Conservation (phyloP, 305 asterid genomes). For the Fraxinus xanthoxyloides region DNA sequence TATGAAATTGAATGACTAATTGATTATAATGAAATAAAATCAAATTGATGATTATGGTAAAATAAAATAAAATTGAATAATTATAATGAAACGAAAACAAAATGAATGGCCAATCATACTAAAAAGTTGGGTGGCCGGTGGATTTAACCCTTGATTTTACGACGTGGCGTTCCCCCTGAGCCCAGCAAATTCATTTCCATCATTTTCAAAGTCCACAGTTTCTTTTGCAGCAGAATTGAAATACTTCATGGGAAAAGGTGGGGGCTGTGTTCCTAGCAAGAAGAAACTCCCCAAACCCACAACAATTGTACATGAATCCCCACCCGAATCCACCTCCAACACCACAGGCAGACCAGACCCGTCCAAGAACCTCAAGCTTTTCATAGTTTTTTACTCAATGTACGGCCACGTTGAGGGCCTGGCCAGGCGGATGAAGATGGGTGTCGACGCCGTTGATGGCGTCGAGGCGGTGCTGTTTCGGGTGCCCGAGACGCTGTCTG, state of each 20-base stretch:
- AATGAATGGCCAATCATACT: too few relatives aligned
- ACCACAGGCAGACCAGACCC: conserved; percentile 17
- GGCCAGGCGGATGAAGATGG: conserved; percentile 71
- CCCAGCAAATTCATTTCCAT: neutral
- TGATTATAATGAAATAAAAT: too few relatives aligned
- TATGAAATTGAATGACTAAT: too few relatives aligned
- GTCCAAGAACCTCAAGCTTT: conserved; percentile 41
- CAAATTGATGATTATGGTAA: too few relatives aligned
- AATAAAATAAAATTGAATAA: too few relatives aligned
- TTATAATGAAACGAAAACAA: too few relatives aligned
- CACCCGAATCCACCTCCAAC: conserved; percentile 16
- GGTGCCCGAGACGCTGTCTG: conserved; percentile 72
- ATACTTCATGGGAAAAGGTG: conserved; percentile 75
- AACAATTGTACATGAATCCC: conserved; percentile 35
- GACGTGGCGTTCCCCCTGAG: neutral
- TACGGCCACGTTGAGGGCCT: conserved; percentile 89
- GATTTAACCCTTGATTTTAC: too few relatives aligned
- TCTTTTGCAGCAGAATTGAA: neutral
- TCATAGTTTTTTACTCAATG: conserved; percentile 81
- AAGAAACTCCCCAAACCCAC: conserved; percentile 40
- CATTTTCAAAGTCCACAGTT: neutral
- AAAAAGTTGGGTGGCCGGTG: too few relatives aligned
- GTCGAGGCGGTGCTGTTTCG: conserved; percentile 64
- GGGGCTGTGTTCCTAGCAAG: conserved; percentile 91
- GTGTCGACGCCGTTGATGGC: conserved; percentile 60